Conservation (phyloP, 2,329 filamentous ascomycete species). For the Capronia epimyces region DNA sequence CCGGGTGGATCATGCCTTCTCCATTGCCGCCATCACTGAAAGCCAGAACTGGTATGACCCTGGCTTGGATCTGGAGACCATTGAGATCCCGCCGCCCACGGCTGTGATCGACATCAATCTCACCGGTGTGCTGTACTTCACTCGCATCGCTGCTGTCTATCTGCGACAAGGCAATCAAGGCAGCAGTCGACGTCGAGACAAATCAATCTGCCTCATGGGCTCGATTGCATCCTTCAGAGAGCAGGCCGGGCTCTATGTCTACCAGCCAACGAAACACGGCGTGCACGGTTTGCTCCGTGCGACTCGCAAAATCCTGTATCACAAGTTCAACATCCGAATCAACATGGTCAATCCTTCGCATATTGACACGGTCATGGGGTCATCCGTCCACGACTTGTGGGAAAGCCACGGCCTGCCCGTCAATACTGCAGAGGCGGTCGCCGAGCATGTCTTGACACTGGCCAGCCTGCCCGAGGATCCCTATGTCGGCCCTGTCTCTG, state of each 20-base stretch:
- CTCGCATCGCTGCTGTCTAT: background rate
- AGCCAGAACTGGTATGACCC: slow-evolving; percentile 38
- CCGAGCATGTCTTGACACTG: background rate
- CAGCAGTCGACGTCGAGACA: background rate
- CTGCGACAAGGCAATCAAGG: background rate
- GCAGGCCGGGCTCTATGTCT: background rate
- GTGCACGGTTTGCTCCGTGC: background rate
- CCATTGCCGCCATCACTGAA: slow-evolving; percentile 45
- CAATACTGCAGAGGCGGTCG: background rate
- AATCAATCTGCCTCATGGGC: background rate
- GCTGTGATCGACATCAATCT: background rate
- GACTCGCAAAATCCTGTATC: background rate
- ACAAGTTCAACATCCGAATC: background rate
- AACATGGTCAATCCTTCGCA: background rate
- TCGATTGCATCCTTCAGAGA: background rate
- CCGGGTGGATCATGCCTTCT: slow-evolving; percentile 45
- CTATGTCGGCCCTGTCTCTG: background rate
- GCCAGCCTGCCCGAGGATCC: background rate
- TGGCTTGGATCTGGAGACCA: background rate
- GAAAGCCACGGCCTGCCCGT: background rate
- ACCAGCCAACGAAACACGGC: background rate
- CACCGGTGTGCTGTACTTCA: background rate
- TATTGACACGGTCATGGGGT: background rate
- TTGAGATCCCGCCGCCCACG: background rate
- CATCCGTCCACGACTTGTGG: background rate